phyloP scores from a whole-genome alignment of 805 yeast genomes.

The Lipomyces kockii region DNA sequence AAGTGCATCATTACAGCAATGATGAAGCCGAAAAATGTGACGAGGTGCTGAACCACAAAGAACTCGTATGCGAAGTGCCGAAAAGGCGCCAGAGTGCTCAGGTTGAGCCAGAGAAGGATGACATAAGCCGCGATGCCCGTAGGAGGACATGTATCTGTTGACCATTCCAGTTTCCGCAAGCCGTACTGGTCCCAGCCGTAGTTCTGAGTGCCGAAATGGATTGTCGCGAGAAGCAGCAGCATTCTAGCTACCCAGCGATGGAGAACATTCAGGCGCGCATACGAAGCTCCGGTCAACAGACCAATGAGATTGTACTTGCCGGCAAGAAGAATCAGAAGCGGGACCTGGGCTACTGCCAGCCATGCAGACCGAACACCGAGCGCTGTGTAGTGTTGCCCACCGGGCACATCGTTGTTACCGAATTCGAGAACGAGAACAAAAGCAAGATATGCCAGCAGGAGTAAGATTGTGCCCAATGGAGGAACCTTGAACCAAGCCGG shows the following conservation, averaged over 20 bases:
- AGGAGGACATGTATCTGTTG: slow-evolving; percentile 24
- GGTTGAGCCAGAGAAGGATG: slow-evolving; percentile 35
- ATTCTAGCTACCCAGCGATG: slow-evolving; percentile 39
- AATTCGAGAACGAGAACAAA: slow-evolving; percentile 2
- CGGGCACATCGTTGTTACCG: background rate
- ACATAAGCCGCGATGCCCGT: slow-evolving; percentile 37
- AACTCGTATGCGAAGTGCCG: slow-evolving; percentile 35
- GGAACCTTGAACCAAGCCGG: background rate
- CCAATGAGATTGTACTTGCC: slow-evolving; percentile 31
- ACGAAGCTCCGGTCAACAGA: slow-evolving; percentile 30
- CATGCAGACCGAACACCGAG: slow-evolving; percentile 37
- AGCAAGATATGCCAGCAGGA: slow-evolving; percentile 6
- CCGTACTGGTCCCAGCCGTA: slow-evolving; percentile 25
- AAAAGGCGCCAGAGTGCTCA: slow-evolving; percentile 44
- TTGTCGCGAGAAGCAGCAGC: slow-evolving; percentile 34
- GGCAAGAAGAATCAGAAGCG: slow-evolving; percentile 35
- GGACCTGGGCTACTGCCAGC: slow-evolving; percentile 37
- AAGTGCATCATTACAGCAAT: slow-evolving; percentile 33
- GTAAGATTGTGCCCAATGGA: background rate
- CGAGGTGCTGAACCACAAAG: slow-evolving; percentile 36
- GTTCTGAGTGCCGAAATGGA: slow-evolving; percentile 36
- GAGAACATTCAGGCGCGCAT: slow-evolving; percentile 28
- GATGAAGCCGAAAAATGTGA: slow-evolving; percentile 35
- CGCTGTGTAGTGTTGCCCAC: slow-evolving; percentile 23
- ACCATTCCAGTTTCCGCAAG: slow-evolving; percentile 17